Evolutionary conservation across 192 early-diverging fungal genomes (phyloP), one percentile per base, ranked within the genome.

Genomic region (Coemansia sp.): DNA sequence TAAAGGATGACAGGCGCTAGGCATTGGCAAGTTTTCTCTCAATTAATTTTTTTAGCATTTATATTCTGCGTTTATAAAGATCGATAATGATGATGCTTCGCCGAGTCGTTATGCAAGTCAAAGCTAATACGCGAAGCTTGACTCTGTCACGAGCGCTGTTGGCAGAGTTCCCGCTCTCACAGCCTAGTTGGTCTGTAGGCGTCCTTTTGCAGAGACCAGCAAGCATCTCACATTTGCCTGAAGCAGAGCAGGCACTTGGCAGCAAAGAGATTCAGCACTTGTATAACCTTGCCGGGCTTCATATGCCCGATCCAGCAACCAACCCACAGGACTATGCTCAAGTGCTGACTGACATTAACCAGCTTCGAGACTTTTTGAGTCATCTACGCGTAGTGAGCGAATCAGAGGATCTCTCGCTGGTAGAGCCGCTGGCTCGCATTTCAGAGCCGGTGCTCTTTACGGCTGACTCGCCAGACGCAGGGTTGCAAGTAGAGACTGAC

Each of bases 291-390:
- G 52, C 75, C 22, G 80, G 80, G 2, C 75, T 82, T 20, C 41
- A 60, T 1, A 64, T 74, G 62, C 71, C 74, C 12, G 72, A 72
- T 29, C 60, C 69, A 9, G 43, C 24, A 16, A n/a, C 46, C 1
- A 20, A 71, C 3, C 10, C 72, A 29, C 18, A 65, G 8, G 64
- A 66, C 7, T 39, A 64, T 55, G 57, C n/a, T 22, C 68, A 40
- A 18, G 50, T 69, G 3, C 41, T 43, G 36, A 24, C 63, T 39
- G 71, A 82, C 2, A 50, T 77, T 41, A 77, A 82, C 69, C 69
- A 71, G 66, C 80, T 82, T 15, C 68, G 75, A 31, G 69, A 77
- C 69, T 76, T 82, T 49, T 44, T 82, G 40, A 71, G 80, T 47
- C 80, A 82, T 24, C 68, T 82, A 3, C 68, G 66, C 22, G 64